Base-by-base conservation (phyloP, 768 basidiomycete species). In the Kwoniella heveanensis region DNA sequence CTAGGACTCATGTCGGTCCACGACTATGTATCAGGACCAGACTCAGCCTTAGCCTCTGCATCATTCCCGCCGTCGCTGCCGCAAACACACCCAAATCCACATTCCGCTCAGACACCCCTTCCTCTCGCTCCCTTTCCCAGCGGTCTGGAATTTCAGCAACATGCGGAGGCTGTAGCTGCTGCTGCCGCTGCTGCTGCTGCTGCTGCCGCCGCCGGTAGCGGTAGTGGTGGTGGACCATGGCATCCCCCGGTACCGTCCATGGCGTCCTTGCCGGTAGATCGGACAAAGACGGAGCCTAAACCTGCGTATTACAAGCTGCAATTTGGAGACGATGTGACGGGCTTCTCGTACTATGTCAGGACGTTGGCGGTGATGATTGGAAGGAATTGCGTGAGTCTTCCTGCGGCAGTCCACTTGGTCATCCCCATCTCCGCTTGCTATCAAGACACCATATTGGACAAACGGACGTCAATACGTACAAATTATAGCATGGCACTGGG, bases 291-390 rank as follows among this genome's bases (percentile, higher is more conserved):
- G 26, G 78, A 79, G 51, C 78, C 78, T 19, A 76, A 73, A 49
- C 72, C 74, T 30, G 78, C 78, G 2, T 79, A 71, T 57, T 79
- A 79, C 69, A 79, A 79, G 66, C 66, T 79, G 5, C 78, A 79
- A 55, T 79, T 79, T 46, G 71, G 72, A 6, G 70, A 74, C 53
- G 77, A 78, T 36, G 65, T 70, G 32, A 75, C 75, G n/a, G 78
- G 88, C 79, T 94, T 93, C 82, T 91, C 91, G 59, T 98, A 96
- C 82, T 99, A 94, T 83, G 90, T 99, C 60, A 91, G 96, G 82
- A 97, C 92, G 22, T 88, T 96, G 67, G 88, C 86, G 44, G 90
- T 96, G 71, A 92, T 92, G 62, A 94, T 99, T 79, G 96, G 96
- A 46, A 87, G 96, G 53, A 76, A 77, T 56, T 72, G 73, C 57